Conservation (phyloP, 2,329 filamentous ascomycete genomes). For the Penicillium sclerotigenum region DNA sequence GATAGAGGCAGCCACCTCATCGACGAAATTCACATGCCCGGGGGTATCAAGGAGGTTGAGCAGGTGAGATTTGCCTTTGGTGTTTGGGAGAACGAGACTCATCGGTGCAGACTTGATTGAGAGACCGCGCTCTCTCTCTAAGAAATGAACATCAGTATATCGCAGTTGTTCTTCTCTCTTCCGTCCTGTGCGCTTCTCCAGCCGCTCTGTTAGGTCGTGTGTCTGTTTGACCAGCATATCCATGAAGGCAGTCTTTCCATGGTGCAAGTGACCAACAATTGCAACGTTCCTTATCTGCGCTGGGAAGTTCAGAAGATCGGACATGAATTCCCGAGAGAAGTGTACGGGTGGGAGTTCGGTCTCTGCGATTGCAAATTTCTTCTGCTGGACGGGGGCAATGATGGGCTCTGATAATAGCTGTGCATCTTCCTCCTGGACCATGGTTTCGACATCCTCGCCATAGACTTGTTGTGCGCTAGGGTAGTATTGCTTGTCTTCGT, state of each 20-base stretch:
- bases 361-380: slow-evolving; percentile 95
- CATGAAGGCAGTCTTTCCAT: slow-evolving; percentile 97
- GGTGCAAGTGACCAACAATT: slow-evolving; percentile 87
- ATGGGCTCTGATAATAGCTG: slow-evolving; percentile 91
- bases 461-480: slow-evolving; percentile 97
- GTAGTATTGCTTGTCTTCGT: slow-evolving; percentile 99
- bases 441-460: slow-evolving; percentile 86
- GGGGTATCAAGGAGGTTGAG: slow-evolving; percentile 95
- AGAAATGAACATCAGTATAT: slow-evolving; percentile 87
- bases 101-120: slow-evolving; percentile 93
- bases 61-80: slow-evolving; percentile 89
- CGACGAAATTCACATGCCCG: slow-evolving; percentile 96
- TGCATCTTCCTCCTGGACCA: slow-evolving; percentile 96
- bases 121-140: slow-evolving; percentile 84
- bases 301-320: slow-evolving; percentile 92
- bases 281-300: slow-evolving; percentile 92
- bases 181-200: slow-evolving; percentile 77
- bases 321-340: slow-evolving; percentile 88
- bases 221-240: slow-evolving; percentile 97
- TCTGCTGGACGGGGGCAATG: slow-evolving; percentile 85
- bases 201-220: slow-evolving; percentile 74
- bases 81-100: slow-evolving; percentile 84
- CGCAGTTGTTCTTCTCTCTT: slow-evolving; percentile 84
- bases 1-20: slow-evolving; percentile 87
- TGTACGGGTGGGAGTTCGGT: slow-evolving; percentile 82